phyloP scores from a whole-genome alignment of 768 basidiomycete species.

The Lactarius tabidus region DNA sequence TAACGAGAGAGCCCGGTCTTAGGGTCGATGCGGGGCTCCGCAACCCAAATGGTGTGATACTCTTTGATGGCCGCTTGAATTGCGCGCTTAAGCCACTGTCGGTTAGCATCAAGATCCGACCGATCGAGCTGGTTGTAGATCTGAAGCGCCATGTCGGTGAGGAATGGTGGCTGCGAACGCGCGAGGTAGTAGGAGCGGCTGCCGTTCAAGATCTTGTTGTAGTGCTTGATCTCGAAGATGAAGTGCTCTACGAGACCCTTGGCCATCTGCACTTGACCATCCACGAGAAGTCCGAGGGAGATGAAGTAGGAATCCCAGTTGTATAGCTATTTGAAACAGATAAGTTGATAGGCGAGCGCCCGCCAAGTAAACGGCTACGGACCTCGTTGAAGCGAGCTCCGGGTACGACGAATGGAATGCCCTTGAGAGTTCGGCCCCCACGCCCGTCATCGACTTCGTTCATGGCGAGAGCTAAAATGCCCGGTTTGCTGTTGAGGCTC shows the following conservation, averaged over 20 bases:
- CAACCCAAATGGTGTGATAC: slow-evolving; percentile 97
- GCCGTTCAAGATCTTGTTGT: slow-evolving; percentile 95
- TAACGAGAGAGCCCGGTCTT: slow-evolving; percentile 93
- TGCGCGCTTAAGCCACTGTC: slow-evolving; percentile 88
- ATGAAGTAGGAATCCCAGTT: slow-evolving; percentile 98
- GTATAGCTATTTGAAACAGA: slow-evolving; percentile 55
- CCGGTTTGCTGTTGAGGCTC: slow-evolving; percentile 90
- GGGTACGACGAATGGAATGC: slow-evolving; percentile 95
- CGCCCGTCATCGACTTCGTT: slow-evolving; percentile 77
- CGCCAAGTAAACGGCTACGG: slow-evolving; percentile 26
- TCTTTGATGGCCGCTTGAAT: slow-evolving; percentile 98
- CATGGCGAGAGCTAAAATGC: slow-evolving; percentile 94
- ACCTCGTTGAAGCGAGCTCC: slow-evolving; percentile 95
- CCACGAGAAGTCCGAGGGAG: slow-evolving; percentile 87
- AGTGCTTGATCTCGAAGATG: slow-evolving; percentile 98
- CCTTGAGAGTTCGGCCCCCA: slow-evolving; percentile 79
- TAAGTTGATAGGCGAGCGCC: neutral
- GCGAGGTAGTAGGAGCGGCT: slow-evolving; percentile 94
- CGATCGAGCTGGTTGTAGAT: slow-evolving; percentile 96
- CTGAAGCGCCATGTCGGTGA: slow-evolving; percentile 97
- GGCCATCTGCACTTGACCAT: slow-evolving; percentile 91
- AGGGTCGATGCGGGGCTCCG: slow-evolving; percentile 89
- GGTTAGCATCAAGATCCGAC: slow-evolving; percentile 73
- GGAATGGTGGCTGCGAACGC: slow-evolving; percentile 95
- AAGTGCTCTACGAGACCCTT: slow-evolving; percentile 99